Evolutionary conservation across 768 basidiomycete species (phyloP).

Genomic region (Suillus spraguei): DNA sequence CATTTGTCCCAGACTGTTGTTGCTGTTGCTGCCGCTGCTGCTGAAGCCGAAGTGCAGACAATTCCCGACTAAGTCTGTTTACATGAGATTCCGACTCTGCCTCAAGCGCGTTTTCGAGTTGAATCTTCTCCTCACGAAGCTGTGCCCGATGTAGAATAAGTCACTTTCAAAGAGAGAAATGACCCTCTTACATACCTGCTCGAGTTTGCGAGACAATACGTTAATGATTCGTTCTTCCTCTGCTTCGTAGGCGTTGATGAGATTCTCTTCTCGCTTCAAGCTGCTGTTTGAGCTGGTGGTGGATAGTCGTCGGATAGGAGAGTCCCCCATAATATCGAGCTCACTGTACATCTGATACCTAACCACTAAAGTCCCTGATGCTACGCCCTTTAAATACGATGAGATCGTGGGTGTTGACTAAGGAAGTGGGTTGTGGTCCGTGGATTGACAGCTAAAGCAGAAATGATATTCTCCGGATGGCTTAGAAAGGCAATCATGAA

Average conservation of each 20-base stretch:
- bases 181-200: constrained; percentile 53
- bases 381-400: neutral
- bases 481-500: constrained; percentile 14
- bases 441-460: constrained; percentile 7
- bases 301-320: constrained; percentile 63
- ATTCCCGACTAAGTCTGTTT: constrained; percentile 71
- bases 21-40: constrained; percentile 51
- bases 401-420: constrained; percentile 3
- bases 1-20: constrained; percentile 15
- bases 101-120: constrained; percentile 78
- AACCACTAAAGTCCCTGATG: neutral
- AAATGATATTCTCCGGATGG: constrained; percentile 9
- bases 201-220: constrained; percentile 78
- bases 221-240: constrained; percentile 91
- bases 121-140: constrained; percentile 86
- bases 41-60: constrained; percentile 61
- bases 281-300: constrained; percentile 52
- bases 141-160: constrained; percentile 29
- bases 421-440: constrained; percentile 8
- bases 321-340: constrained; percentile 29
- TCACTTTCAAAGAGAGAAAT: constrained; percentile 9
- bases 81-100: constrained; percentile 88
- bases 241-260: constrained; percentile 89
- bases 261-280: constrained; percentile 59
- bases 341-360: constrained; percentile 4